phyloP scores from a whole-genome alignment of 805 yeast genomes.

The Debaryomyces castellii region DNA sequence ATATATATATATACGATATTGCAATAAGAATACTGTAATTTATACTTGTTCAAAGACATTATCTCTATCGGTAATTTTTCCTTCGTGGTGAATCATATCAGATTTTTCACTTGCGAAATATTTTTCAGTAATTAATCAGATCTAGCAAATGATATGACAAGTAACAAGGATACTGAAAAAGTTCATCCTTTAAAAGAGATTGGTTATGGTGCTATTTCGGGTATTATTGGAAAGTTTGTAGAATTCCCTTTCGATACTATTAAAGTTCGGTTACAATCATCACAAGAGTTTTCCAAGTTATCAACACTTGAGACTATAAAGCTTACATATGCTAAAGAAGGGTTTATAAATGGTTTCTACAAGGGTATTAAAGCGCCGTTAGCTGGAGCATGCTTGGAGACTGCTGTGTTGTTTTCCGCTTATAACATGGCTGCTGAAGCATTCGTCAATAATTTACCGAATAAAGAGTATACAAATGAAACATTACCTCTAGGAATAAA shows the following conservation, averaged over 20 bases:
- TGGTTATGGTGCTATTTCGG: constrained; percentile 59
- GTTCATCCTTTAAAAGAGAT: constrained; percentile 38
- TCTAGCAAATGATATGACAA: neutral
- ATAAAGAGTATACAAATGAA: constrained; percentile 20
- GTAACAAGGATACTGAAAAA: constrained; percentile 2
- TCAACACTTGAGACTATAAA: constrained; percentile 68
- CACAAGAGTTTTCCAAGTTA: constrained; percentile 42
- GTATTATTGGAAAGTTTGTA: constrained; percentile 77
- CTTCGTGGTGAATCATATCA: neutral
- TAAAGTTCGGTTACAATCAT: constrained; percentile 81
- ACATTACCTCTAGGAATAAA: constrained; percentile 41
- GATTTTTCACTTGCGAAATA: neutral
- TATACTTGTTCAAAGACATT: neutral
- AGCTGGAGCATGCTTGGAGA: constrained; percentile 87
- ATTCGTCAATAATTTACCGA: constrained; percentile 32
- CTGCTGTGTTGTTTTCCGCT: constrained; percentile 72
- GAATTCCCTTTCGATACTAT: constrained; percentile 94
- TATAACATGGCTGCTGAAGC: constrained; percentile 42
- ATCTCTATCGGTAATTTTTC: neutral
- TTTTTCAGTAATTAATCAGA: neutral
- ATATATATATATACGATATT: constrained; percentile 10
- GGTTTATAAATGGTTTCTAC: constrained; percentile 70
- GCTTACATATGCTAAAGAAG: constrained; percentile 66
- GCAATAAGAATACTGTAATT: constrained; percentile 1
- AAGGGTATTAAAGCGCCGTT: constrained; percentile 80